Evolutionary conservation across 805 yeast species (phyloP).

Genomic region (Lipomyces sp.): DNA sequence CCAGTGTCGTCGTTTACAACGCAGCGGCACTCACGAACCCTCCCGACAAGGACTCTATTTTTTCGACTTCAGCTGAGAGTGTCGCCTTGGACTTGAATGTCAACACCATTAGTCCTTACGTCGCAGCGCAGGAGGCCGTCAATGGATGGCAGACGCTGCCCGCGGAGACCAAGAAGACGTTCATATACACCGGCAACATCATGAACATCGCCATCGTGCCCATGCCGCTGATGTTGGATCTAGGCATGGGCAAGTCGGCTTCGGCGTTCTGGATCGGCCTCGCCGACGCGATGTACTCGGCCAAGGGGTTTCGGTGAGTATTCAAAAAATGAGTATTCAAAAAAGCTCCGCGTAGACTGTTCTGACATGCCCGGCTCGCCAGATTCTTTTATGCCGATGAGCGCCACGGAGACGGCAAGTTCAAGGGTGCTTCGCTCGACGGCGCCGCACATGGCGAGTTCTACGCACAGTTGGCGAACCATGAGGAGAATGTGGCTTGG

Average conservation of each 20-base stretch:
- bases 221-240: not conserved
- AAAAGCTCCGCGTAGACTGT: not conserved
- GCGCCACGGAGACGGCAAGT: not conserved
- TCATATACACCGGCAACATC: constrained; percentile 16
- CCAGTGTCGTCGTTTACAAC: constrained; percentile 1
- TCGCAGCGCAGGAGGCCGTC: constrained; percentile 15
- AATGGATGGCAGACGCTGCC: constrained; percentile 11
- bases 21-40: not conserved
- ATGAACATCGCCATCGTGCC: not conserved
- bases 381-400: not conserved
- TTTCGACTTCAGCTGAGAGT: not conserved
- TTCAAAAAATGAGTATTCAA: too few relatives aligned
- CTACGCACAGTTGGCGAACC: not conserved
- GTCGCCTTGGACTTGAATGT: constrained; percentile 6
- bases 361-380: not conserved
- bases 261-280: constrained; percentile 2
- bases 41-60: not conserved
- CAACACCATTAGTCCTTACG: constrained; percentile 9
- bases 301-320: constrained; percentile 1
- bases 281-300: not conserved
- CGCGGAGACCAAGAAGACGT: constrained; percentile 4
- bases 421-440: not conserved
- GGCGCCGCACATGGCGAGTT: not conserved
- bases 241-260: not conserved
- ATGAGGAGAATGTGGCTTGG: not conserved